A percentile compares a stretch with the other conserved stretches of the same genome.
phyloP scores from a whole-genome alignment of 306 rosid species.

The Quercus bicolor region DNA sequence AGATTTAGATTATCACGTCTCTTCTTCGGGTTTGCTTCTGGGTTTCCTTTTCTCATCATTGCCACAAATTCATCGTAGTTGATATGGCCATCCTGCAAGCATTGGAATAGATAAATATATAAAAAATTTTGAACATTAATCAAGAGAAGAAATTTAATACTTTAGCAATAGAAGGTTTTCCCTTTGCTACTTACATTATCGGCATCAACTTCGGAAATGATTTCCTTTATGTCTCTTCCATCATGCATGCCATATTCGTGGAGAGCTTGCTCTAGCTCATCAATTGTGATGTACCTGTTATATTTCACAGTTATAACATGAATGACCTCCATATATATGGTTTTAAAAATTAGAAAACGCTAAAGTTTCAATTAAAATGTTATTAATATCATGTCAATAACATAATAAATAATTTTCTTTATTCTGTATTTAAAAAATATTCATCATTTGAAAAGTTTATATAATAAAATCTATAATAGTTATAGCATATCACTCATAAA shows the following conservation, averaged over 20 bases:
- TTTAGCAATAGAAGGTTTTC: background rate
- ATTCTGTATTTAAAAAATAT: too few relatives aligned
- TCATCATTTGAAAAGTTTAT: too few relatives aligned
- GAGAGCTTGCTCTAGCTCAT: constrained; percentile 93
- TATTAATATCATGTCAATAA: too few relatives aligned
- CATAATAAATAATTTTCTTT: too few relatives aligned
- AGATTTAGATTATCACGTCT: constrained; percentile 50
- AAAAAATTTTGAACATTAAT: background rate
- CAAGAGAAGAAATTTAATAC: background rate
- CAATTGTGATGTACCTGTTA: constrained; percentile 73
- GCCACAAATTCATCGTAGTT: constrained; percentile 91
- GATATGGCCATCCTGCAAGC: constrained; percentile 76
- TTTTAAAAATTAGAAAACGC: too few relatives aligned
- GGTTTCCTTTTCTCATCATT: constrained; percentile 94
- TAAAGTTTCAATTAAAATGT: too few relatives aligned
- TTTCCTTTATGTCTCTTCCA: constrained; percentile 76
- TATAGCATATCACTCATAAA: background rate
- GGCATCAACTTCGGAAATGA: constrained; percentile 76
- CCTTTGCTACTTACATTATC: constrained; percentile 59
- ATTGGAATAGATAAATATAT: background rate
- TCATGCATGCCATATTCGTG: constrained; percentile 82
- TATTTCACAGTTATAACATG: background rate
- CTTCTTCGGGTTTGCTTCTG: constrained; percentile 65
- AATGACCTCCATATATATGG: background rate
- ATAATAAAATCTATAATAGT: too few relatives aligned